These are phyloP conservation scores for Acanthamoeba sp. DNA, from an alignment of 208 protist species.

Conservation along the genomic window DNA sequence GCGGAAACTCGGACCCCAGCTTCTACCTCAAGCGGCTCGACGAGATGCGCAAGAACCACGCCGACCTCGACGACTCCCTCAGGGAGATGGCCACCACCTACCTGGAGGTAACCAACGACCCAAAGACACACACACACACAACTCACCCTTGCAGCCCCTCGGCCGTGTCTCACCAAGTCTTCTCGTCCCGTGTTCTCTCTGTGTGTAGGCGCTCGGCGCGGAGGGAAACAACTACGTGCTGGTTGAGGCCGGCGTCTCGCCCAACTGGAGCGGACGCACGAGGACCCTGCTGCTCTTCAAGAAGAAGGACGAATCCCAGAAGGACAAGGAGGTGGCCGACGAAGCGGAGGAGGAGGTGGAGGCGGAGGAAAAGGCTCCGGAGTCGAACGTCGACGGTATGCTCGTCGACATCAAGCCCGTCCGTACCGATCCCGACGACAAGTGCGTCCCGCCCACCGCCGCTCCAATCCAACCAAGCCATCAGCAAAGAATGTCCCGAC, in stretches of 20 bases:
- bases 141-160: no score
- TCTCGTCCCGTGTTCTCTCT: background rate
- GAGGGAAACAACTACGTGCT: background rate
- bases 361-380: background rate
- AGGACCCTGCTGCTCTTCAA: slow-evolving; percentile 53
- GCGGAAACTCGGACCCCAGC: background rate
- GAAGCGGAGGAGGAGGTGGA: background rate
- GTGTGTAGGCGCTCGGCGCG: background rate
- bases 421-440: slow-evolving; percentile 26
- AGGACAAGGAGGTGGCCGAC: background rate
- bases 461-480: background rate
- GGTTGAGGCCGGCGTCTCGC: slow-evolving; percentile 54
- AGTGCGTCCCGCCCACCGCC: background rate
- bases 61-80: slow-evolving; percentile 13
- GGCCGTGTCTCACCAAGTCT: background rate
- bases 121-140: no score
- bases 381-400: background rate
- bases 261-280: slow-evolving; percentile 68
- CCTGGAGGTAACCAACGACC: background rate
- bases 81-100: slow-evolving; percentile 7
- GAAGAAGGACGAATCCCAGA: background rate
- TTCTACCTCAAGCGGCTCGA: slow-evolving; percentile 41
- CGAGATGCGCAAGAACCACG: slow-evolving; percentile 45
- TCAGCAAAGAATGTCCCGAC: no score
- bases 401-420: slow-evolving; percentile 57